phyloP scores from a whole-genome alignment of 192 early-diverging fungal species.

The Coemansia guatemalensis region DNA sequence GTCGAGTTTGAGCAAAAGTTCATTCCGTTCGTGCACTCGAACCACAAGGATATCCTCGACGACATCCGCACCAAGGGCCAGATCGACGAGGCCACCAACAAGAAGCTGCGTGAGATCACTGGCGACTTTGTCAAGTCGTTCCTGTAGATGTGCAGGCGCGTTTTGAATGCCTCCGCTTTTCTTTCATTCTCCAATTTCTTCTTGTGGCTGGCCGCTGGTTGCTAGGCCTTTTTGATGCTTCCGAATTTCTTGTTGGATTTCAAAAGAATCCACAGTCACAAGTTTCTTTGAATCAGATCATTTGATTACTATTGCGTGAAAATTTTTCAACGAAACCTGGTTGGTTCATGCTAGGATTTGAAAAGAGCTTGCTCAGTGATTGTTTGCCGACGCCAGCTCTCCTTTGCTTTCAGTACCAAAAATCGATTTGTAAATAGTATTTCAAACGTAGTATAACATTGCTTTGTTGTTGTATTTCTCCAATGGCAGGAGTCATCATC shows the following conservation, averaged over 20 bases:
- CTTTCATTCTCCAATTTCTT: conserved; percentile 1
- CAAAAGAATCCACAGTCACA: not conserved
- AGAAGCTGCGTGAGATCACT: conserved; percentile 88
- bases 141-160: conserved; percentile 46
- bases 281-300: not conserved
- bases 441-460: not conserved
- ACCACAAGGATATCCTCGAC: conserved; percentile 86
- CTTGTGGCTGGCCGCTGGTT: not conserved
- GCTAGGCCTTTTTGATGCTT: not conserved
- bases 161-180: conserved; percentile 17
- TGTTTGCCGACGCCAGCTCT: not conserved
- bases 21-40: conserved; percentile 83
- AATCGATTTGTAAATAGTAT: not conserved
- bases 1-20: conserved; percentile 92
- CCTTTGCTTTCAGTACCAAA: not conserved
- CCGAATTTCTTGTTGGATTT: not conserved
- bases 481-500: not conserved
- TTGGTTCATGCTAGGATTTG: not conserved
- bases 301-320: conserved; percentile 7
- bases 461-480: not conserved
- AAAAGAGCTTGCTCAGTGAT: not conserved
- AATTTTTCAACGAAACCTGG: conserved; percentile 8
- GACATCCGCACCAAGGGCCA: conserved; percentile 87
- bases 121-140: conserved; percentile 79
- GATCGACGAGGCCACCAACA: conserved; percentile 85